phyloP scores from a whole-genome alignment of 305 asterid species.

The Caryopteris hybrid region DNA sequence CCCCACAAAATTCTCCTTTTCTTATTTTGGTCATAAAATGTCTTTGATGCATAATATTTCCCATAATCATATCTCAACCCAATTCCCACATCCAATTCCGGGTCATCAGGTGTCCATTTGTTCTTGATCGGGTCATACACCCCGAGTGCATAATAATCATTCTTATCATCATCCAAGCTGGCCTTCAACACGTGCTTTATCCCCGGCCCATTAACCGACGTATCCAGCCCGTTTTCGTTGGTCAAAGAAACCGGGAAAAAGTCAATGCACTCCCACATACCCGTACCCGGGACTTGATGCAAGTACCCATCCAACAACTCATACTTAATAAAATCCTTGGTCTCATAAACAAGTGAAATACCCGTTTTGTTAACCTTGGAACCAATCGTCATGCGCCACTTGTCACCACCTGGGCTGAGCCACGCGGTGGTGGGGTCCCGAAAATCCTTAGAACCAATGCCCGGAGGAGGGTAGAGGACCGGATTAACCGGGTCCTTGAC shows the following conservation, averaged over 20 bases:
- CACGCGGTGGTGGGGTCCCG: slow-evolving; percentile 85
- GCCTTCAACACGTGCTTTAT: slow-evolving; percentile 68
- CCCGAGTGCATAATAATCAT: slow-evolving; percentile 70
- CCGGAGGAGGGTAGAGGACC: slow-evolving; percentile 71
- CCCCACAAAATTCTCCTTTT: slow-evolving; percentile 75
- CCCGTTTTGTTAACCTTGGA: slow-evolving; percentile 61
- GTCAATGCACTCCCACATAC: slow-evolving; percentile 58
- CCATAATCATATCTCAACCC: slow-evolving; percentile 79
- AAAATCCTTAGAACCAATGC: slow-evolving; percentile 49
- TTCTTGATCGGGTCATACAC: slow-evolving; percentile 45
- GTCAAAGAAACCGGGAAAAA: slow-evolving; percentile 50
- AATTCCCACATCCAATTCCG: slow-evolving; percentile 59
- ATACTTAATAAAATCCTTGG: slow-evolving; percentile 44
- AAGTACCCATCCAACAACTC: slow-evolving; percentile 38
- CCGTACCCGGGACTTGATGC: slow-evolving; percentile 44
- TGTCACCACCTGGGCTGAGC: slow-evolving; percentile 44
- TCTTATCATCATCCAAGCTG: slow-evolving; percentile 58
- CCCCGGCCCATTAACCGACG: slow-evolving; percentile 64
- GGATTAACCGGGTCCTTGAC: slow-evolving; percentile 57
- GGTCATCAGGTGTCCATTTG: slow-evolving; percentile 69
- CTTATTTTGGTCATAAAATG: slow-evolving; percentile 63
- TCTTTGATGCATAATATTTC: slow-evolving; percentile 72
- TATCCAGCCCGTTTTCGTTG: slow-evolving; percentile 55
- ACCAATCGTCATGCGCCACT: slow-evolving; percentile 62
- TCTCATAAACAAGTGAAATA: slow-evolving; percentile 59